Percentiles rank a stretch among this genome's conserved stretches.
phyloP scores from a whole-genome alignment of 179 eudicot species.

The Camellia oleifera region DNA sequence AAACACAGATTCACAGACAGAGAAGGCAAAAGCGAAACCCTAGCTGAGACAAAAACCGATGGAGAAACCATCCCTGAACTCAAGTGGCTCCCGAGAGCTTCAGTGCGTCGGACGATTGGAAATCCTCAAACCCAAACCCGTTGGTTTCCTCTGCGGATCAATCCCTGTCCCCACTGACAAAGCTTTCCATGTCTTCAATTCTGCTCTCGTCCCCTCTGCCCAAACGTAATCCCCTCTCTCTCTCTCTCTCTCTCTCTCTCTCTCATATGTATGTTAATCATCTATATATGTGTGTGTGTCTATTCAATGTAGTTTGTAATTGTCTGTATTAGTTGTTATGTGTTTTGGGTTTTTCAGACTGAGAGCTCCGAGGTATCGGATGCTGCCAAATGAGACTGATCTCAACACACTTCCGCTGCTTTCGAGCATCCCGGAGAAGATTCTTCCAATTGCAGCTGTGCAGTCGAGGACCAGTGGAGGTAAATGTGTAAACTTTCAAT shows the following conservation, averaged over 20 bases:
- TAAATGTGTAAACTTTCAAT: conserved; percentile 8
- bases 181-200: conserved; percentile 48
- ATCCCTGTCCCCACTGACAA: conserved; percentile 81
- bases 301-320: background rate
- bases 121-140: conserved; percentile 66
- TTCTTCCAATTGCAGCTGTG: conserved; percentile 49
- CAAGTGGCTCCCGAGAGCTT: conserved; percentile 41
- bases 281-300: background rate
- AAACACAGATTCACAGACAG: too few relatives aligned
- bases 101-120: conserved; percentile 76
- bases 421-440: conserved; percentile 46
- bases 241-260: too few relatives aligned
- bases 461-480: conserved; percentile 40
- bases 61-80: conserved; percentile 42
- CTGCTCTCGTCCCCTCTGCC: conserved; percentile 68
- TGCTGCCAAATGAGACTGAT: conserved; percentile 90
- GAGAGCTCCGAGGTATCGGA: conserved; percentile 78
- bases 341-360: conserved; percentile 39
- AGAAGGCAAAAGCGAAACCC: conserved; percentile 3
- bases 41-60: conserved; percentile 16
- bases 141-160: conserved; percentile 82
- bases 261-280: background rate
- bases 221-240: conserved; percentile 36
- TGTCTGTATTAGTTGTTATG: background rate
- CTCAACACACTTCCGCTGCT: conserved; percentile 65